Conservation (phyloP, 2,329 filamentous ascomycete species). For the Penicillium sp. region DNA sequence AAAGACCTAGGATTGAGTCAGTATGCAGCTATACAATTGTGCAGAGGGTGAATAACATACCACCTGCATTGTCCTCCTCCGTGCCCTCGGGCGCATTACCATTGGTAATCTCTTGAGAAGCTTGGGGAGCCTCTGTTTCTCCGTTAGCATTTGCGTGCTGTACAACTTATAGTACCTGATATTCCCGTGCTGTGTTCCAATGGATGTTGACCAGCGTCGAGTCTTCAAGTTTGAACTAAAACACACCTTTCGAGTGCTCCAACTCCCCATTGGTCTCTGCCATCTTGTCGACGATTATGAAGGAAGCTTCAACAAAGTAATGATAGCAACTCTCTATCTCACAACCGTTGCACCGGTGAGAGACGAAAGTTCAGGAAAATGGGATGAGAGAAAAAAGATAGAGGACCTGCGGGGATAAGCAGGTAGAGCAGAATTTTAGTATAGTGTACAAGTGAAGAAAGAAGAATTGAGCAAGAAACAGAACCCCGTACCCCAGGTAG, state of each 20-base stretch:
- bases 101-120: slow-evolving; percentile 32
- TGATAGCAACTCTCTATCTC: slow-evolving; percentile 21
- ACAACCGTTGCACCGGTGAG: slow-evolving; percentile 15
- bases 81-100: slow-evolving; percentile 34
- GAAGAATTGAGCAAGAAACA: slow-evolving; percentile 33
- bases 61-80: slow-evolving; percentile 38
- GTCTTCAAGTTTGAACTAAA: slow-evolving; percentile 1
- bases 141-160: slow-evolving; percentile 12
- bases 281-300: slow-evolving; percentile 31
- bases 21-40: slow-evolving; percentile 5
- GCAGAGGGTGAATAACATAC: slow-evolving; percentile 24
- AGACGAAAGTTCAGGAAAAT: slow-evolving; percentile 16
- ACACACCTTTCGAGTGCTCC: slow-evolving; percentile 41
- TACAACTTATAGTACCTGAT: slow-evolving; percentile 2
- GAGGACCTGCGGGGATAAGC: slow-evolving; percentile 19
- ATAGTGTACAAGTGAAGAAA: slow-evolving; percentile 31
- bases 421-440: slow-evolving; percentile 24
- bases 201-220: slow-evolving; percentile 8
- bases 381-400: slow-evolving; percentile 17
- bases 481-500: slow-evolving; percentile 36
- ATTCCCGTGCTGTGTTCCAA: slow-evolving; percentile 8
- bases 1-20: slow-evolving; percentile 47
- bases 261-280: slow-evolving; percentile 39
- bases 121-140: slow-evolving; percentile 31
- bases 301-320: slow-evolving; percentile 19